A percentile compares a stretch with the other conserved stretches of the same genome.
phyloP scores from a whole-genome alignment of 371 early-diverging fungal species.

The Entomophthora muscae region DNA sequence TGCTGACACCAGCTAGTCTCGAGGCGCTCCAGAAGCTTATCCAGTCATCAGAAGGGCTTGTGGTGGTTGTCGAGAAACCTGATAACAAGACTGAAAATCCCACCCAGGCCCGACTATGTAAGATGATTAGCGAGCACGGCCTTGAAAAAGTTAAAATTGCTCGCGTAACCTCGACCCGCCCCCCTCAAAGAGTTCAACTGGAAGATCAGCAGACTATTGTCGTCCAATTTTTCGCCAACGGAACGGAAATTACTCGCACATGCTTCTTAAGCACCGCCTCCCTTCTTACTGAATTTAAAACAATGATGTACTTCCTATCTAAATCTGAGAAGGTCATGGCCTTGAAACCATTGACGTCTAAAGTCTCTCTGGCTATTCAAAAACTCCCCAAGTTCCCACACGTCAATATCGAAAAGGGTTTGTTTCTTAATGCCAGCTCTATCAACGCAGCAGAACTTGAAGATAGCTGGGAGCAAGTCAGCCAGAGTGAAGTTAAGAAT shows the following conservation, averaged over 20 bases:
- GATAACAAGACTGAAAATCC: not conserved
- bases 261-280: not conserved
- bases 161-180: not conserved
- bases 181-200: not conserved
- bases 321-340: not conserved
- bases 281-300: not conserved
- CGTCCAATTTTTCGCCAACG: not conserved
- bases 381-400: not conserved
- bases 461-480: not conserved
- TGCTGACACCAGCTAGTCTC: not conserved
- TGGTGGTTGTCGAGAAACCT: not conserved
- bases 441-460: not conserved
- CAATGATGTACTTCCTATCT: not conserved
- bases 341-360: not conserved
- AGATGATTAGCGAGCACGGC: not conserved
- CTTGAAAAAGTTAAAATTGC: not conserved
- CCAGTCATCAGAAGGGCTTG: not conserved
- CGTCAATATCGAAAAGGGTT: not conserved
- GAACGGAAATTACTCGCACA: not conserved
- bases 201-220: not conserved
- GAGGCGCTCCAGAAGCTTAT: not conserved
- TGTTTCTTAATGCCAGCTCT: not conserved
- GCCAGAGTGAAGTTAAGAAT: not conserved
- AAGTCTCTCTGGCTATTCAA: not conserved
- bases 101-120: not conserved